Conservation (phyloP, 306 rosid species). For the Vachellia collinsii region DNA sequence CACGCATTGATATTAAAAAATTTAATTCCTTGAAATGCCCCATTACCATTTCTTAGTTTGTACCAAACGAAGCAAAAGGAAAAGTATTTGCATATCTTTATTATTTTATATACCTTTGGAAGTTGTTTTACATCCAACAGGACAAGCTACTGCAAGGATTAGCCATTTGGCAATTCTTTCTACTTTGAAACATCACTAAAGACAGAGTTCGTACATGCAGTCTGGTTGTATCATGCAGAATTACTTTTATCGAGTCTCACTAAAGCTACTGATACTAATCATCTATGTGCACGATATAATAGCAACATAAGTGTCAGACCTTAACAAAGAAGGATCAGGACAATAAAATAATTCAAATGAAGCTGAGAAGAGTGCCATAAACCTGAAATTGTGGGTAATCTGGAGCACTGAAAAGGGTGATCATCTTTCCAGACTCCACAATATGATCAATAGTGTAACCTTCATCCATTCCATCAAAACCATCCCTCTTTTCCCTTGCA, state of each 20-base stretch:
- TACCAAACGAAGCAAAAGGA: neutral
- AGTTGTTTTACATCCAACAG: neutral
- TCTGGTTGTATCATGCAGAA: neutral
- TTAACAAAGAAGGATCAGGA: neutral
- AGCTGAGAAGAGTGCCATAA: constrained; percentile 17
- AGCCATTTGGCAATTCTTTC: neutral
- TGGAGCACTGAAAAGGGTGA: constrained; percentile 91
- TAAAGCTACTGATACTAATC: neutral
- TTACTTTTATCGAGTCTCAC: constrained; percentile 11
- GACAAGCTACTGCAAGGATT: neutral
- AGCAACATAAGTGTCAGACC: neutral
- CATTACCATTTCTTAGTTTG: neutral
- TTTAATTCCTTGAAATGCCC: neutral
- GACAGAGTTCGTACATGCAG: neutral
- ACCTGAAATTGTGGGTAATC: constrained; percentile 99
- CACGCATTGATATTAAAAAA: no score
- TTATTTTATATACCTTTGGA: neutral
- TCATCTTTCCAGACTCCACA: constrained; percentile 88
- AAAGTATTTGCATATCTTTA: neutral
- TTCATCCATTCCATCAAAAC: constrained; percentile 73
- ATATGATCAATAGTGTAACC: constrained; percentile 91
- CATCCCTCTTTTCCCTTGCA: constrained; percentile 90
- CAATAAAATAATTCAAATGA: neutral
- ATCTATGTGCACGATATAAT: neutral
- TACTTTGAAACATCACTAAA: neutral